Evolutionary conservation across 768 basidiomycete species (phyloP).

Genomic region (Russula ochroleuca): DNA sequence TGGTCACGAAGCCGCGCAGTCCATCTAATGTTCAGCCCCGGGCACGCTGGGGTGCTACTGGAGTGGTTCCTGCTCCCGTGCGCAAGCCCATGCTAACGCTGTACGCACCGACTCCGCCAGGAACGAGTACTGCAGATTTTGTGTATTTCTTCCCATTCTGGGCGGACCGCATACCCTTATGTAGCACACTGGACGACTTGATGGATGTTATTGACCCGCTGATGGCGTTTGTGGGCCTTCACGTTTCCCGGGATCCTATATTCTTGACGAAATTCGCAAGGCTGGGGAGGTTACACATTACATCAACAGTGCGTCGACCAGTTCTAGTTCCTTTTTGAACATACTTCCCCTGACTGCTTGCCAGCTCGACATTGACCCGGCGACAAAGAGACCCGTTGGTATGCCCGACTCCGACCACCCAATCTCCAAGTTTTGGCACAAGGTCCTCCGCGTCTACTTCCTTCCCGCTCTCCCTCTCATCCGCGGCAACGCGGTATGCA

Average conservation of each 20-base stretch:
- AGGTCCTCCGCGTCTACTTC: conserved; percentile 70
- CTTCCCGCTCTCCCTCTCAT: conserved; percentile 86
- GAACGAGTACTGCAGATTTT: conserved; percentile 69
- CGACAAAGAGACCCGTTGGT: conserved; percentile 54
- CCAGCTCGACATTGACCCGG: conserved; percentile 51
- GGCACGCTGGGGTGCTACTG: conserved; percentile 56
- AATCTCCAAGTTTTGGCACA: conserved; percentile 78
- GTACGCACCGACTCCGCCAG: conserved; percentile 75
- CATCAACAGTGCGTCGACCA: conserved; percentile 45
- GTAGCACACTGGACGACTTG: conserved; percentile 62
- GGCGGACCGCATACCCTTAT: conserved; percentile 64
- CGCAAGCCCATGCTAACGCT: conserved; percentile 69
- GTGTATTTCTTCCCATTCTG: conserved; percentile 91
- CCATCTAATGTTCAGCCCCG: conserved; percentile 60
- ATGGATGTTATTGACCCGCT: conserved; percentile 73
- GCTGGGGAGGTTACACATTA: conserved; percentile 64
- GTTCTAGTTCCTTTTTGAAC: conserved; percentile 3
- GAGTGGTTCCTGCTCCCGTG: conserved; percentile 47
- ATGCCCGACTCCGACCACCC: conserved; percentile 56
- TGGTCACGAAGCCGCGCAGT: conserved; percentile 56
- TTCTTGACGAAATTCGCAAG: conserved; percentile 78
- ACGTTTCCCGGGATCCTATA: conserved; percentile 71
- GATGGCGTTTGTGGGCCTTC: conserved; percentile 73
- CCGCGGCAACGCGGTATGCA: conserved; percentile 80
- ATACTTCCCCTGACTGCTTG: conserved; percentile 4